Base-by-base conservation (phyloP, 73 alveolate species). In the Uronychia setigera region DNA sequence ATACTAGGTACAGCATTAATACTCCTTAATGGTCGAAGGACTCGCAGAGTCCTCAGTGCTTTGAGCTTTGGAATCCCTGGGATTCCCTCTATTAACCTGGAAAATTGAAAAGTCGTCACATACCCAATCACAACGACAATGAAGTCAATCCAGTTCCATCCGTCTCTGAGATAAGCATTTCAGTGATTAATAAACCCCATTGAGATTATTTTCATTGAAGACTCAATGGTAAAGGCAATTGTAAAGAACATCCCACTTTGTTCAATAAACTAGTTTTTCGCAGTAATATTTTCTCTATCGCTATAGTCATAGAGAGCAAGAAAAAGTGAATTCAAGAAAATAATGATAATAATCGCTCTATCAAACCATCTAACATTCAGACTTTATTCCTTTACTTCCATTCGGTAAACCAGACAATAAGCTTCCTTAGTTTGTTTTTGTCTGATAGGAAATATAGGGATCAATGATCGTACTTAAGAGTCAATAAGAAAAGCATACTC, bases 141-240 rank as follows among this genome's bases (percentile, higher is more conserved):
- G 80, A 94, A 94, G 89, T 94, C 98, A 32, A 94, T 29, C 1
- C 88, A 74, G 76, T 94, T 94, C 97, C 98, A 94, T n/a, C 90
- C 85, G 74, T 94, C 97, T 88, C 92, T 92, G 9, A 94, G 75
- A 89, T 94, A 94, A 14, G 96, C 92, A 29, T 82, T 87, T 88
- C 82, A 35, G 77, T 84, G 80, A 57, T 88, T 83, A 58, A 88
- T 59, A 58, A 92, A 92, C 13, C 96, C 96, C 32, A 82, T 31
- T 75, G 79, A 81, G 28, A 67, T 29, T 35, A 88, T 82, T 33
- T 83, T 83, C 58, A 83, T 79, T 9, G 32, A 58, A 78, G 76
- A 34, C 78, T 88, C 94, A 29, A 83, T 27, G 1, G 94, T 35
- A 46, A 80, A 93, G 31, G 79, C 79, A n/a, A 46, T 14, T 25